These are phyloP conservation scores for Leccinum disarticulatum DNA, from an alignment of 768 basidiomycete genomes.

Conservation along the genomic window DNA sequence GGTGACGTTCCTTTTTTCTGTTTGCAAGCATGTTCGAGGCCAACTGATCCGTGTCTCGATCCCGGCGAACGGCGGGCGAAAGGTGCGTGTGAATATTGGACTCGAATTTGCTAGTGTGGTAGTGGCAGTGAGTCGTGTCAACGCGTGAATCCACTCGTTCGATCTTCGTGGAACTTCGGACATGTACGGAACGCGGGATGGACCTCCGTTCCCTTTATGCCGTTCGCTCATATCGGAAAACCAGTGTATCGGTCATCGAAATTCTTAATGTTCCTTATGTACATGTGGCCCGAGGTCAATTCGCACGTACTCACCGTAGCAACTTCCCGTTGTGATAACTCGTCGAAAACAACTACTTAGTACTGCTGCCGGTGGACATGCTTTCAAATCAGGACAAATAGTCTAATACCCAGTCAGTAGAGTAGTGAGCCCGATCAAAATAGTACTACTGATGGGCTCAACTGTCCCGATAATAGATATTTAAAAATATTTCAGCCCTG, in stretches of 20 bases:
- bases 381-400: neutral
- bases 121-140: too few species aligned
- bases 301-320: neutral
- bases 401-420: neutral
- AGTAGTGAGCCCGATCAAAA: neutral
- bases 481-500: too few species aligned
- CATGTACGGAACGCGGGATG: neutral
- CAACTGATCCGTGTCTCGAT: neutral
- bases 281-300: neutral
- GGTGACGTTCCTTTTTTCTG: conserved; percentile 8
- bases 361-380: neutral
- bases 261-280: neutral
- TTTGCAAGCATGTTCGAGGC: neutral
- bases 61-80: neutral
- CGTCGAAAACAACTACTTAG: neutral
- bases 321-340: neutral
- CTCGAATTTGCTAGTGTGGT: neutral
- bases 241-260: neutral
- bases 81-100: neutral
- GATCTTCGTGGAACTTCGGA: neutral
- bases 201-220: neutral
- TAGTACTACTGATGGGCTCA: neutral
- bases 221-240: neutral
- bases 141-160: neutral
- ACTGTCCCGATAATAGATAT: neutral